These are phyloP conservation scores for Lipomyces japonicus DNA, from an alignment of 805 yeast species.

Conservation along the genomic window DNA sequence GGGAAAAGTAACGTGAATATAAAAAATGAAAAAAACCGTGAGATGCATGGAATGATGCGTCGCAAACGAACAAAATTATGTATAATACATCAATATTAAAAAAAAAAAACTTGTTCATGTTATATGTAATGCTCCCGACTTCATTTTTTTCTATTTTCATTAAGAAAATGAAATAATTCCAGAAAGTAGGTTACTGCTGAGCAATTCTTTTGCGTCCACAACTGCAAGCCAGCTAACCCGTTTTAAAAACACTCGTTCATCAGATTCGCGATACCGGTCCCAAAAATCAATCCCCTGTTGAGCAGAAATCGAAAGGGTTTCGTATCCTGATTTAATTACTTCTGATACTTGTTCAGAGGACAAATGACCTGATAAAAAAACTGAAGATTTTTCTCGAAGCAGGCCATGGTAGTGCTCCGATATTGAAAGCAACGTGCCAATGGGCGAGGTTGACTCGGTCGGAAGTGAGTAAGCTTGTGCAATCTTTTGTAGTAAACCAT, in stretches of 20 bases:
- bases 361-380: slow-evolving; percentile 15
- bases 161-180: no score
- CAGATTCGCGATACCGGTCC: slow-evolving; percentile 27
- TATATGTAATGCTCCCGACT: no score
- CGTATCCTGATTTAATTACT: slow-evolving; percentile 33
- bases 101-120: no score
- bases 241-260: slow-evolving; percentile 26
- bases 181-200: no score
- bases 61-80: no score
- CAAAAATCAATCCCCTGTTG: slow-evolving; percentile 25
- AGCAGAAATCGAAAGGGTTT: slow-evolving; percentile 32
- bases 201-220: slow-evolving; percentile 13
- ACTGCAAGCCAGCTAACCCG: slow-evolving; percentile 19
- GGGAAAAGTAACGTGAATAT: no score
- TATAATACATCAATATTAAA: no score
- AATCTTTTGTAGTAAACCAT: slow-evolving; percentile 31
- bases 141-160: no score
- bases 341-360: slow-evolving; percentile 33
- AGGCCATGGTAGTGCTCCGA: slow-evolving; percentile 26
- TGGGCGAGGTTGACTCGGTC: slow-evolving; percentile 1
- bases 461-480: slow-evolving; percentile 22
- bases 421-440: slow-evolving; percentile 22
- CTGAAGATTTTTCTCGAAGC: slow-evolving; percentile 16
- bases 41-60: no score
- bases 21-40: no score